Evolutionary conservation across 192 early-diverging fungal genomes (phyloP), one percentile per base, ranked within the genome.

Genomic region (Gryganskiella cystojenkinii): DNA sequence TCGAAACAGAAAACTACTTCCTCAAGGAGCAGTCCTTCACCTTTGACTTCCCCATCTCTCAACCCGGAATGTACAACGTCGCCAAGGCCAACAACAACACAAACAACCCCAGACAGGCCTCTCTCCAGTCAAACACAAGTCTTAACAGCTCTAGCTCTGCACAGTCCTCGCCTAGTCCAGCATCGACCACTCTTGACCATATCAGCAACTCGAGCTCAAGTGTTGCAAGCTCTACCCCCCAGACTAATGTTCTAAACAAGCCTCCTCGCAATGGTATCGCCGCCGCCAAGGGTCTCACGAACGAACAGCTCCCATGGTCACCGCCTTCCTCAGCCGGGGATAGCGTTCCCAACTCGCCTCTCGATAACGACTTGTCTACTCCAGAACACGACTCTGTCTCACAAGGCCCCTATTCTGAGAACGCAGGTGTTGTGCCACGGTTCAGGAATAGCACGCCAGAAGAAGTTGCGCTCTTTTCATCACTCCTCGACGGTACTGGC

Each of bases 1-100:
- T 88, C 56, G 83, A 86, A 67, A 71, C 81, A 0, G 87, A 88
- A 51, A 86, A 86, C 52, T 83, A 83, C 69, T 72, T 82, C 49
- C 73, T 88, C 50, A 84, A 84, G 68, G 85, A 84, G 44, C 80
- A 85, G 13, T 64, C 61, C 8, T 82, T 82, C 46, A 81, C 87
- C 8, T 88, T 88, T 47, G 83, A 86, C 24, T 81, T 86, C 13
- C 71, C 87, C 15, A 74, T 86, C 17, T 46, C 68, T 4, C 86
- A 85, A 46, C 53, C 78, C 66, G 62, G 82, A 75, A 50, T 89
- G 51, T 76, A 76, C 31, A 61, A 56, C 24, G 22, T 44, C 3
- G 58, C 72, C 44, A 76, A 68, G 27, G 25, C 40, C 28, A 45
- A n/a, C 6, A 25, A 4, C 55, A 56, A n/a, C 15, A n/a, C 40